Percentiles rank a stretch among this genome's conserved stretches.
These are phyloP conservation scores for Oryza punctata DNA, from an alignment of 176 grass and related monocot species.

Conservation along the genomic window DNA sequence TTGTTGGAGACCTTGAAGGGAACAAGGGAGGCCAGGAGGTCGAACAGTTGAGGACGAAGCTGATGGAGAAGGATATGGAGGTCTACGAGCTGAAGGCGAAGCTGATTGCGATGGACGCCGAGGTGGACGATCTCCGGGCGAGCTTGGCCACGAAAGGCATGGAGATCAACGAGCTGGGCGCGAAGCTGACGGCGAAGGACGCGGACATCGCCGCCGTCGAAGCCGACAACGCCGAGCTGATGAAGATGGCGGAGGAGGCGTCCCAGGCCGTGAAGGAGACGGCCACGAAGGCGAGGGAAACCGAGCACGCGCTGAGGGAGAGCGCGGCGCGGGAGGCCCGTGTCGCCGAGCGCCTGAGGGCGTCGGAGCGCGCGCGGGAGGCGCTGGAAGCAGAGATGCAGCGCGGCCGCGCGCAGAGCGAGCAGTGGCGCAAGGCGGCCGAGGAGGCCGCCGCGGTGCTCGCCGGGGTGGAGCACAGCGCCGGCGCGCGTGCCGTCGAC, in stretches of 20 bases:
- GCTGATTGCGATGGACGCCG: constrained; percentile 37
- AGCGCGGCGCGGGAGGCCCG: constrained; percentile 50
- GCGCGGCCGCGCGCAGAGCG: constrained; percentile 59
- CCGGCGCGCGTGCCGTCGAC: no score
- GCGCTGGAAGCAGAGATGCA: constrained; percentile 61
- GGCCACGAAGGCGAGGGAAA: constrained; percentile 32
- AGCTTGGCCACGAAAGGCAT: constrained; percentile 32
- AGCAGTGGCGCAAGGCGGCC: constrained; percentile 91
- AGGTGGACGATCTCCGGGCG: constrained; percentile 22
- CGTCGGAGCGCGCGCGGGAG: constrained; percentile 46
- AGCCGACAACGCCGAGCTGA: constrained; percentile 55
- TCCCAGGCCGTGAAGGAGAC: not conserved
- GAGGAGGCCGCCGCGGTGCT: constrained; percentile 71
- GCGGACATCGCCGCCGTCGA: constrained; percentile 43
- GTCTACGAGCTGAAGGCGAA: constrained; percentile 37
- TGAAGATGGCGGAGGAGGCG: constrained; percentile 29
- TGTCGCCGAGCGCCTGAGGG: constrained; percentile 50
- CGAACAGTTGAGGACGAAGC: constrained; percentile 39
- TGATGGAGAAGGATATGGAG: constrained; percentile 54
- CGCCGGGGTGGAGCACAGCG: constrained; percentile 4
- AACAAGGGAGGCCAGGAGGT: constrained; percentile 20
- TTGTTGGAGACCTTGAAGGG: not conserved
- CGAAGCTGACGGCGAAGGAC: constrained; percentile 45
- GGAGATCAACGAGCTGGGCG: constrained; percentile 27
- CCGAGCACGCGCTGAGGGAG: constrained; percentile 48